Evolutionary conservation across 805 yeast species (phyloP), one percentile per base, ranked within the genome.

Genomic region (Candida railenensis): DNA sequence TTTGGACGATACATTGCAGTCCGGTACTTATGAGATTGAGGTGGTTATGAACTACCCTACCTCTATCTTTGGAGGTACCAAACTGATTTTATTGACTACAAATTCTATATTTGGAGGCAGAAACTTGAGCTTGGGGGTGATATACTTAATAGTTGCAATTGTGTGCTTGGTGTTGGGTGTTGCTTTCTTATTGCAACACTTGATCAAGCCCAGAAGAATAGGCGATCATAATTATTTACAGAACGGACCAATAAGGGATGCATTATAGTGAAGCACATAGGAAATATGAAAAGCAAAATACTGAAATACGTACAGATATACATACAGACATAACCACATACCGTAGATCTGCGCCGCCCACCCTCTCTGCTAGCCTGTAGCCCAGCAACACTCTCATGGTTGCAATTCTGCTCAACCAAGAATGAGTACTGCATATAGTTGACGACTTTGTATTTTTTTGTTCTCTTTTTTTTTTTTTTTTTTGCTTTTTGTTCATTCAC

Each of bases 101-200:
- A 84, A 86, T 49, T 78, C 88, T 34, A 82, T 85, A 1, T 77
- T 90, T 53, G 99, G 99, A 9, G 97, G 97, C 12, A 74, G 96
- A 43, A 90, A 92, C 64, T 63, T 85, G 65, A 82, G 88, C 52
- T 66, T 94, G 49, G 97, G 97, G 2, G 78, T 94, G 16, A 85
- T 95, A 15, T 94, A 87, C 64, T 64, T 91, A 45, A 82, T 89
- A 3, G 92, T 89, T 9, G 97, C 96, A 0, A 89, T 86, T 0
- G 59, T 92, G 4, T 77, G 89, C 22, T 73, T 87, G 33, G 64
- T 85, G 7, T 82, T 89, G 56, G 95, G 88, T 37, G 63, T 87
- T 1, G 76, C 82, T 8, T 94, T 94, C 69, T 71, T 92, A 56
- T 63, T 87, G 45, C 90, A 91, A 65, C 91, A 90, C 53, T 69